Conservation (phyloP, 225 moss, liverwort and hornwort genomes). For the Lunularia cruciata region DNA sequence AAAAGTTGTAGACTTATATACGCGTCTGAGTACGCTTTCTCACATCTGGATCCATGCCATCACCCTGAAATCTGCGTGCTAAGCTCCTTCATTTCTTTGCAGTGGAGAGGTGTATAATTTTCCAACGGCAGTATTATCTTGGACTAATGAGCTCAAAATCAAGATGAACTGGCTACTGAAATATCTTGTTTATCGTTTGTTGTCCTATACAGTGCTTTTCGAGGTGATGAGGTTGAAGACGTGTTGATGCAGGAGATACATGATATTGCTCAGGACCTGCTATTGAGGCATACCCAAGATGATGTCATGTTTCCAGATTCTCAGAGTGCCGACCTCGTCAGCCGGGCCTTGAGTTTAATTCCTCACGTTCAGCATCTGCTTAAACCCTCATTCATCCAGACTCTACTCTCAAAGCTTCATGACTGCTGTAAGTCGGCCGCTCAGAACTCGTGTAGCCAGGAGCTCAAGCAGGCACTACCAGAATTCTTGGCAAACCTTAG, state of each 20-base stretch:
- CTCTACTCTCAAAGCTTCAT: constrained; percentile 56
- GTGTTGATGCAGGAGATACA: constrained; percentile 35
- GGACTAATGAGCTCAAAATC: no score
- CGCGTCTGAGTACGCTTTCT: no score
- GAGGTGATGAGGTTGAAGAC: constrained; percentile 40
- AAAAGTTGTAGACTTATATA: no score
- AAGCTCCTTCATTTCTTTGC: no score
- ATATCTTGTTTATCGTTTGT: not conserved
- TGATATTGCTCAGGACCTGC: constrained; percentile 28
- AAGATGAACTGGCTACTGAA: no score
- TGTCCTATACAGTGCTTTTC: constrained; percentile 11
- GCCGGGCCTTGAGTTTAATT: constrained; percentile 37
- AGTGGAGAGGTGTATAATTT: no score
- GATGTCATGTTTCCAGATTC: not conserved
- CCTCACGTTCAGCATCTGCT: constrained; percentile 51
- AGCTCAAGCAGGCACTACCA: constrained; percentile 64
- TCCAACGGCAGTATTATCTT: not conserved
- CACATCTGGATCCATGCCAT: no score
- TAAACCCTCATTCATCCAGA: constrained; percentile 47
- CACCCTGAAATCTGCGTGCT: no score
- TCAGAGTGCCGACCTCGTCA: constrained; percentile 25
- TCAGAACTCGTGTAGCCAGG: constrained; percentile 24
- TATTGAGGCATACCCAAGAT: constrained; percentile 33
- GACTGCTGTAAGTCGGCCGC: constrained; percentile 45
- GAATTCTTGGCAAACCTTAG: constrained; percentile 74